Base-by-base conservation (phyloP, 495 filamentous ascomycete species). In the Annulohypoxylon bovei region DNA sequence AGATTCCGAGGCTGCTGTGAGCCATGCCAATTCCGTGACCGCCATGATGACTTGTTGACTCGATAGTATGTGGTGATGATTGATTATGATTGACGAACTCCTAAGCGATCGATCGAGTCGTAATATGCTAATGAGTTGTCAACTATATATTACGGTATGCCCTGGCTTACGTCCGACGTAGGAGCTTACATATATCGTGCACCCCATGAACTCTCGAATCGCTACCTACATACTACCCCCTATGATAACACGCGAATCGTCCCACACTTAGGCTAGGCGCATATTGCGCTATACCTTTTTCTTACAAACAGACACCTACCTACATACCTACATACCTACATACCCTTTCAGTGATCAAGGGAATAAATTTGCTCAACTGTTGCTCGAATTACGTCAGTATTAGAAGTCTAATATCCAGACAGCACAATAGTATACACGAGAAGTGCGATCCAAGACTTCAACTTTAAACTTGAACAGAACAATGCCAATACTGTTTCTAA, bases 1-100 rank as follows among this genome's bases (percentile, higher is more conserved):
- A 28, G 71, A 18, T 0, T 56, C 65, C 33, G 74, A 59, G 14
- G 73, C 74, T 30, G 82, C 66, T 39, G 70, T 82, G 16, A 88
- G 69, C 61, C 82, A 79, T 65, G 86, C 85, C 47, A 89, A 62
- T 68, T 88, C 84, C 1, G 86, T 88, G 57, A 88, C 78, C 14
- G 81, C 55, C 86, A 89, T 87, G 49, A 49, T 75, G 66, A 60
- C 3, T 57, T 25, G 33, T 62, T 28, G 40, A 23, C 1, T 23
- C n/a, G n/a, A n/a, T n/a, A n/a, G 6, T 53, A 6, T 27, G 47
- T 65, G 22, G 5, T 49, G 30, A 9, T 61, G 39, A n/a, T 12
- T 27, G 16, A 8, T 18, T 8, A 39, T 61, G 39, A n/a, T 12
- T 27, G 16, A 8, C 6, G 3, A 39, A 14, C 22, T 57, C 22